These are phyloP conservation scores for Ehretia macrophylla DNA, from an alignment of 257 asterid species.

Conservation along the genomic window DNA sequence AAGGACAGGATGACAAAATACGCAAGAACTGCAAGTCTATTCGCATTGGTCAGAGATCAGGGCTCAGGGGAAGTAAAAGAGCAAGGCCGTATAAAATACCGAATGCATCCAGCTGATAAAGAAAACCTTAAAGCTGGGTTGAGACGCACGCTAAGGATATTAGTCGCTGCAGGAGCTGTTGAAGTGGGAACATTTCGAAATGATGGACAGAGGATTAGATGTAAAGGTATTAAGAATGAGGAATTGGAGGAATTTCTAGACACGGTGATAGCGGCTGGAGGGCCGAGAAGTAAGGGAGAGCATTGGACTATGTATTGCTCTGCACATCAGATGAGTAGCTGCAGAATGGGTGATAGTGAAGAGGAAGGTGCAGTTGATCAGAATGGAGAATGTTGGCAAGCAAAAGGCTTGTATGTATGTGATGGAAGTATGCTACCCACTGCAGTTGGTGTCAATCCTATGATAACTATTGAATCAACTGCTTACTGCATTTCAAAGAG, in stretches of 20 bases:
- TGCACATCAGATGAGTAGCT: conserved; percentile 94
- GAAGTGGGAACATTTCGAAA: conserved; percentile 85
- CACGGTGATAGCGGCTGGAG: conserved; percentile 41
- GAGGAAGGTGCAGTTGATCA: conserved; percentile 77
- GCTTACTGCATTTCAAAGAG: conserved; percentile 69
- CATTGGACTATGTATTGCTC: conserved; percentile 64
- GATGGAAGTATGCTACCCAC: conserved; percentile 83
- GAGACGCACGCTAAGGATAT: conserved; percentile 64
- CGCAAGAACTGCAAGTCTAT: conserved; percentile 54
- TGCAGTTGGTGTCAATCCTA: conserved; percentile 85
- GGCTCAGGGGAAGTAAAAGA: conserved; percentile 66
- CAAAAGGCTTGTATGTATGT: conserved; percentile 69
- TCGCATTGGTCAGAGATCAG: conserved; percentile 54
- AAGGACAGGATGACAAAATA: conserved; percentile 58
- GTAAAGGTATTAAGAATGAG: conserved; percentile 39
- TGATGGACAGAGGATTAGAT: conserved; percentile 65
- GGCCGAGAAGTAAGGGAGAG: conserved; percentile 50
- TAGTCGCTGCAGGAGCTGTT: conserved; percentile 79
- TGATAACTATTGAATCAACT: conserved; percentile 81
- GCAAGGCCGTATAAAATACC: conserved; percentile 41
- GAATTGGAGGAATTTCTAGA: conserved; percentile 73
- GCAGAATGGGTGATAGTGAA: conserved; percentile 61
- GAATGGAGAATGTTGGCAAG: conserved; percentile 90
- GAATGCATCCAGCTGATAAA: conserved; percentile 34
- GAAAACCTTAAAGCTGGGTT: conserved; percentile 60